Percentiles rank a stretch among this genome's conserved stretches.
These are phyloP conservation scores for Gardenia jasminoides DNA, from an alignment of 257 asterid species.

Conservation along the genomic window DNA sequence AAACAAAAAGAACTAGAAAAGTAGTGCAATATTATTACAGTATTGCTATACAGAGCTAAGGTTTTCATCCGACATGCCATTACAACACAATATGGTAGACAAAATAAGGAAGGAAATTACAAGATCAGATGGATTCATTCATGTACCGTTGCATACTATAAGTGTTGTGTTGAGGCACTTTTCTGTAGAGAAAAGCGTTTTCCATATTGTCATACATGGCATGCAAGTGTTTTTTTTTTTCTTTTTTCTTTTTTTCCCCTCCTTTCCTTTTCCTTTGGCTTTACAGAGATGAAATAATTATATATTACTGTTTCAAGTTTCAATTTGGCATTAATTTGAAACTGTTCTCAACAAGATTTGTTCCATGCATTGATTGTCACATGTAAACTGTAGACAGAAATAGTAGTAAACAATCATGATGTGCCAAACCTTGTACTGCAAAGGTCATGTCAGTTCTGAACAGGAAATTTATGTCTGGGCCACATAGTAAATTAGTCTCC, in stretches of 20 bases:
- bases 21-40: not conserved
- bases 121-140: no score
- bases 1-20: no score
- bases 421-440: not conserved
- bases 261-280: not conserved
- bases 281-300: not conserved
- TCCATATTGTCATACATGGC: no score
- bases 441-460: not conserved
- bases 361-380: not conserved
- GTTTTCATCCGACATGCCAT: no score
- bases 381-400: not conserved
- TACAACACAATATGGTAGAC: no score
- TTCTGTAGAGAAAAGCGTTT: no score
- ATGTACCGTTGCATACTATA: no score
- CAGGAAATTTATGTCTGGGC: slow-evolving; percentile 5
- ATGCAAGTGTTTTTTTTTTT: not conserved
- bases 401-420: not conserved
- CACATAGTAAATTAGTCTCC: not conserved
- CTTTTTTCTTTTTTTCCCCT: no score
- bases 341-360: not conserved
- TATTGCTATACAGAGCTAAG: no score
- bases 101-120: no score
- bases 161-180: no score
- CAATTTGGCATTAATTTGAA: not conserved
- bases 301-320: not conserved